Conservation (phyloP, 2,329 filamentous ascomycete genomes). For the Exophiala sideris region DNA sequence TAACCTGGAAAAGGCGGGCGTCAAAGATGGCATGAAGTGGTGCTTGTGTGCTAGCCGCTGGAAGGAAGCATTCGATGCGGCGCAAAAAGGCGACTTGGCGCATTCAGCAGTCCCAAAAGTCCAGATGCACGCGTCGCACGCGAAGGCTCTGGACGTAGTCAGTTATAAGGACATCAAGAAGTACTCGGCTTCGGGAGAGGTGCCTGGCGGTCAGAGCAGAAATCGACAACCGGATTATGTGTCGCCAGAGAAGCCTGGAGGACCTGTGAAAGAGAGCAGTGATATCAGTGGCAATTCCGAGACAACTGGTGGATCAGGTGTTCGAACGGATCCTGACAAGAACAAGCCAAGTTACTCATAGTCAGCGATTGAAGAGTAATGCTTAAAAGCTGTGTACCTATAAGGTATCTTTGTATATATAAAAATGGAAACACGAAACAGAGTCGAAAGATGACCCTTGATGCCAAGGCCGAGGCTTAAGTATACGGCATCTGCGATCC, state of each 20-base stretch:
- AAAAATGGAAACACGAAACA: neutral
- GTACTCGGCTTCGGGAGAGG: conserved; percentile 30
- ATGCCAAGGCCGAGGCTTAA: conserved; percentile 5
- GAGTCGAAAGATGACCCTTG: neutral
- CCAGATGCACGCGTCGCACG: conserved; percentile 37
- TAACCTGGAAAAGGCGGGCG: conserved; percentile 53
- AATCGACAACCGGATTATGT: conserved; percentile 9
- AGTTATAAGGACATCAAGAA: conserved; percentile 35
- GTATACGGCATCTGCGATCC: too few species aligned
- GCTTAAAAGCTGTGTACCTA: too few species aligned
- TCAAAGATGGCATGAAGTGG: conserved; percentile 60
- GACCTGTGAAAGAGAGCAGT: conserved; percentile 8
- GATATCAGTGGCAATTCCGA: conserved; percentile 15
- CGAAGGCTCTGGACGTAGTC: conserved; percentile 35
- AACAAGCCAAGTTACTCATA: neutral
- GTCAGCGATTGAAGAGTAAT: too few species aligned
- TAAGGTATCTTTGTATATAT: too few species aligned
- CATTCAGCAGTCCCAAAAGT: conserved; percentile 29
- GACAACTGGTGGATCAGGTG: conserved; percentile 9
- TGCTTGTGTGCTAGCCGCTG: conserved; percentile 60
- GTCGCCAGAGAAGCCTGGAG: conserved; percentile 7
- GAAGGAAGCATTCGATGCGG: conserved; percentile 58
- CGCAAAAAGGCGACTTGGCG: conserved; percentile 40
- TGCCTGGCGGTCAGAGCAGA: conserved; percentile 7
- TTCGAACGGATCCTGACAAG: neutral